Percentiles rank a stretch among this genome's conserved stretches.
Conservation (phyloP, 1,284 basidiomycete genomes). For the Ganoderma boninense region DNA sequence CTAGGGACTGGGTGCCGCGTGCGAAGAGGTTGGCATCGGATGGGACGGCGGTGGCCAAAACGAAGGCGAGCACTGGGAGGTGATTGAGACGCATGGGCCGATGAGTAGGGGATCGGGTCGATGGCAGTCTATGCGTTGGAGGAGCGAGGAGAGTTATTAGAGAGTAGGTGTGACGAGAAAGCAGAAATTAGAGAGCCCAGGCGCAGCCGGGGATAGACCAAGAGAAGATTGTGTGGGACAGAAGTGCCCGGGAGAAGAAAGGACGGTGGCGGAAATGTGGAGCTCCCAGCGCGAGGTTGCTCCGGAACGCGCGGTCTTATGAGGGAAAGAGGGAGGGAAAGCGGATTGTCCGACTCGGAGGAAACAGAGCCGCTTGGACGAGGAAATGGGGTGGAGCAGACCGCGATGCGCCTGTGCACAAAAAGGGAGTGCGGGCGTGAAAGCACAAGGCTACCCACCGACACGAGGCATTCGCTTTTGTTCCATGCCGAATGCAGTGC, state of each 20-base stretch:
- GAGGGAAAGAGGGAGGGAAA: conserved; percentile 8
- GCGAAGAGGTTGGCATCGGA: conserved; percentile 50
- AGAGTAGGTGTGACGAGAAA: conserved; percentile 8
- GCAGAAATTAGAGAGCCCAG: conserved; percentile 16
- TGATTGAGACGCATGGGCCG: conserved; percentile 35
- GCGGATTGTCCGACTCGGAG: neutral
- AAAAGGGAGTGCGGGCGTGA: conserved; percentile 20
- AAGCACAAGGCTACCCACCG: neutral
- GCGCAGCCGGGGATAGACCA: conserved; percentile 22
- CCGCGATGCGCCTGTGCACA: conserved; percentile 21
- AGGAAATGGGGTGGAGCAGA: conserved; percentile 25
- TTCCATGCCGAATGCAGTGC: conserved; percentile 10
- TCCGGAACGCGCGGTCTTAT: conserved; percentile 15
- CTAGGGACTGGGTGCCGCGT: conserved; percentile 47
- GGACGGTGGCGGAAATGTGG: conserved; percentile 14
- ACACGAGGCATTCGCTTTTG: conserved; percentile 1
- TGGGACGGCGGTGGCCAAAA: conserved; percentile 42
- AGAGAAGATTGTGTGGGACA: conserved; percentile 25
- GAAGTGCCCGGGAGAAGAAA: conserved; percentile 4
- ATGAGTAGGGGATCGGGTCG: neutral
- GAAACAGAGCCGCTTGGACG: conserved; percentile 19
- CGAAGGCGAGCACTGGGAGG: conserved; percentile 36
- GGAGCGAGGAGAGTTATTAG: conserved; percentile 14
- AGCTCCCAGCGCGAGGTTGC: conserved; percentile 4
- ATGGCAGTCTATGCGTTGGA: conserved; percentile 3